Conservation (phyloP, 495 filamentous ascomycete species). For the Penicillium simplicissimum region DNA sequence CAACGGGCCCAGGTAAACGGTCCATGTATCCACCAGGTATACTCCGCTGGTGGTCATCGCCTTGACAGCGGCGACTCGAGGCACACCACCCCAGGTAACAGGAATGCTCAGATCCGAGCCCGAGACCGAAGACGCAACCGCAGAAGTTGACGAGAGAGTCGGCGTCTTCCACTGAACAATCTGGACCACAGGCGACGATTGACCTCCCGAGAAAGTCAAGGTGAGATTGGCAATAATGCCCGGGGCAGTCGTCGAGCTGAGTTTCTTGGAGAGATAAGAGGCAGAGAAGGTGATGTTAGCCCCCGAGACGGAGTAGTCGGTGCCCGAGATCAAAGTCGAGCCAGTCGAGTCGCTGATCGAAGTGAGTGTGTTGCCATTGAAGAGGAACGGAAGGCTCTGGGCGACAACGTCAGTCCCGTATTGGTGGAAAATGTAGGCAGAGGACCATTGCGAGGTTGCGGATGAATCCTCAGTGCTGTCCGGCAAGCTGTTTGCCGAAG, state of each 20-base stretch:
- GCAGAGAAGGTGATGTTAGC: slow-evolving; percentile 48
- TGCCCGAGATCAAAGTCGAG: slow-evolving; percentile 27
- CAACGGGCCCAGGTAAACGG: slow-evolving; percentile 53
- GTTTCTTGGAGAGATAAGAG: slow-evolving; percentile 47
- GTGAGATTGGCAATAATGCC: slow-evolving; percentile 53
- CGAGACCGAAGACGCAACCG: slow-evolving; percentile 37
- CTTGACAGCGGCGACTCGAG: slow-evolving; percentile 52
- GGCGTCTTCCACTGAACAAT: slow-evolving; percentile 54
- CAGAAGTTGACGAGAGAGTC: slow-evolving; percentile 39
- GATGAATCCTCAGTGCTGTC: slow-evolving; percentile 52
- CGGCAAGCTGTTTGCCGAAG: slow-evolving; percentile 51
- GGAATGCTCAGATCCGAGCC: slow-evolving; percentile 52
- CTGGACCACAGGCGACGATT: slow-evolving; percentile 41
- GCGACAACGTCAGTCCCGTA: slow-evolving; percentile 45
- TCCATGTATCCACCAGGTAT: slow-evolving; percentile 60
- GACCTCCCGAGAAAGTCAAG: slow-evolving; percentile 52
- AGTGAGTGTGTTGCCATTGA: slow-evolving; percentile 57
- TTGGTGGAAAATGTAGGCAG: slow-evolving; percentile 58
- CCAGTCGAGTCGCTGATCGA: slow-evolving; percentile 44
- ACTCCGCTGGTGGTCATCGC: slow-evolving; percentile 49
- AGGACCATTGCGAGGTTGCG: slow-evolving; percentile 46
- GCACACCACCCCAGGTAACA: slow-evolving; percentile 52
- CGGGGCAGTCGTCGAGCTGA: slow-evolving; percentile 36
- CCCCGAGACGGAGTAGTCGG: slow-evolving; percentile 50
- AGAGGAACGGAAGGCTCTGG: slow-evolving; percentile 45